A percentile compares a stretch with the other conserved stretches of the same genome.
Conservation (phyloP, 441 rosid species). For the Hypseocharis bilobata region DNA sequence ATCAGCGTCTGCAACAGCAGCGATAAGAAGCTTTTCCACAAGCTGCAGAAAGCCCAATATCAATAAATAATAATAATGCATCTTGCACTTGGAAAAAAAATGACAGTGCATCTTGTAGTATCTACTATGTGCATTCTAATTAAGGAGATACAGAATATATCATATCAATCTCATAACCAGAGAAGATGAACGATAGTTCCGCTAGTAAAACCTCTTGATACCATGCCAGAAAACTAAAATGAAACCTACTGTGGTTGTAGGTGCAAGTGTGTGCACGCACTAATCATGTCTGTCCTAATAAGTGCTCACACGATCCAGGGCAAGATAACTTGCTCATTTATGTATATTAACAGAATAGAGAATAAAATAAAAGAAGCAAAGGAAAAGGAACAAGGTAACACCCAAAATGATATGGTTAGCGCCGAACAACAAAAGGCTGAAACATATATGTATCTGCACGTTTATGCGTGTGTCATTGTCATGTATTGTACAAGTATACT, state of each 20-base stretch:
- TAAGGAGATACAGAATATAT: not conserved
- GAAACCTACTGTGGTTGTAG: not conserved
- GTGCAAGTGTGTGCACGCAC: not conserved
- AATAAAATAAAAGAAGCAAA: no score
- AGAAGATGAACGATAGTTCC: not conserved
- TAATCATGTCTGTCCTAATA: not conserved
- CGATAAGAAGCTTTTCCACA: constrained; percentile 94
- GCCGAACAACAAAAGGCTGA: no score
- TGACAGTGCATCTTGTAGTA: not conserved
- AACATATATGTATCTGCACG: no score
- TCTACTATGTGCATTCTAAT: constrained; percentile 3
- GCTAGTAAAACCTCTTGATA: not conserved
- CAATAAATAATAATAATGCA: constrained; percentile 27
- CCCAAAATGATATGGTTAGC: no score
- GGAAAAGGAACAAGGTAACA: no score
- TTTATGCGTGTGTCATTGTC: no score
- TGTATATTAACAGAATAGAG: no score
- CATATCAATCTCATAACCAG: not conserved
- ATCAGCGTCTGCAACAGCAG: constrained; percentile 96
- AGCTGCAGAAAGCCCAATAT: constrained; percentile 52
- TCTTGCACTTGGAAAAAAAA: constrained; percentile 1
- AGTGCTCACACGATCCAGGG: not conserved
- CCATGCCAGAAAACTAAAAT: not conserved
- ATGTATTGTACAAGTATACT: no score
- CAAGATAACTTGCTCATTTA: no score